Percentiles rank a stretch among this genome's conserved stretches.
Conservation (phyloP, 2,329 filamentous ascomycete species). For the Colletotrichum ledebouriae region DNA sequence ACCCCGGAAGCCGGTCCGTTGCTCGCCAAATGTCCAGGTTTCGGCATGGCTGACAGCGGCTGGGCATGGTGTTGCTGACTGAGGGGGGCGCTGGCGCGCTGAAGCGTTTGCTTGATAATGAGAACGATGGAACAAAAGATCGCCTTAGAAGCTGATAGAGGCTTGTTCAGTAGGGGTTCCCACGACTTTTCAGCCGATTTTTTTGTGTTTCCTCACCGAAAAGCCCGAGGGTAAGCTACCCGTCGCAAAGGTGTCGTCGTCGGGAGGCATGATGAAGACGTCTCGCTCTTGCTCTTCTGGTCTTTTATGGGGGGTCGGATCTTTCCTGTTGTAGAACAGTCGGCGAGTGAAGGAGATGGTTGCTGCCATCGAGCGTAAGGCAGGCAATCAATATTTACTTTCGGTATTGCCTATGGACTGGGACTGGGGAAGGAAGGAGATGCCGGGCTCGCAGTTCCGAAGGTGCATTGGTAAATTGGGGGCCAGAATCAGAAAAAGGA, state of each 20-base stretch:
- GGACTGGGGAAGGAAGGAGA: conserved; percentile 3
- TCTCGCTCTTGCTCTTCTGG: conserved; percentile 21
- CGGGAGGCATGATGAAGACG: conserved; percentile 1
- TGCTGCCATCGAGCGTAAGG: conserved; percentile 9
- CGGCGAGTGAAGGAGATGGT: conserved; percentile 21
- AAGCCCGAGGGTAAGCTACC: conserved; percentile 6
- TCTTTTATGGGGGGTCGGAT: conserved; percentile 3
- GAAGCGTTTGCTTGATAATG: conserved; percentile 17
- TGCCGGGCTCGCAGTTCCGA: conserved; percentile 17
- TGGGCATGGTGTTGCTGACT: conserved; percentile 21
- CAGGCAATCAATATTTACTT: conserved; percentile 5
- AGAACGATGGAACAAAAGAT: conserved; percentile 22
- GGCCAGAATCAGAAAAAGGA: conserved; percentile 13
- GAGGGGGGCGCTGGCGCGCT: conserved; percentile 6
- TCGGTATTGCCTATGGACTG: conserved; percentile 14
- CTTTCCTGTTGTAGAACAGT: conserved; percentile 23
- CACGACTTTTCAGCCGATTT: background rate
- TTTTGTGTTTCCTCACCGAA: conserved; percentile 12
- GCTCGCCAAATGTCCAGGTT: conserved; percentile 23
- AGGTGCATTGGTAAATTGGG: conserved; percentile 20
- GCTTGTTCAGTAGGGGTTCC: conserved; percentile 16
- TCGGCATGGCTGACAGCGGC: conserved; percentile 19
- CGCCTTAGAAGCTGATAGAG: conserved; percentile 21
- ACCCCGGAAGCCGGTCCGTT: conserved; percentile 27
- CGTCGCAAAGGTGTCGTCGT: conserved; percentile 3